Evolutionary conservation across 1,284 basidiomycete species (phyloP).

Genomic region (Malassezia arunalokei): DNA sequence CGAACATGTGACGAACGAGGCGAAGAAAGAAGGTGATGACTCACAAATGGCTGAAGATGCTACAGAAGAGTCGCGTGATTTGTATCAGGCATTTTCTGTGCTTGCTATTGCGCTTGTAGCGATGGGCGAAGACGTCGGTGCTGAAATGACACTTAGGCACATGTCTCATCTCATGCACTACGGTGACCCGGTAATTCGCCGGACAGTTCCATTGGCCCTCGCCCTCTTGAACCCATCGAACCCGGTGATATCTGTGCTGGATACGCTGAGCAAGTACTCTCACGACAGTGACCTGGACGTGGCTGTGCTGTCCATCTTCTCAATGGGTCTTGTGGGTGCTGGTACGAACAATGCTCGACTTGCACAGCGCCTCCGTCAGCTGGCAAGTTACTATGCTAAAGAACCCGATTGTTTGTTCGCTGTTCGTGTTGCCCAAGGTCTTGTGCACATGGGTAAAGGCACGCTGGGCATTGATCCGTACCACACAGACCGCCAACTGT

Average conservation of each 20-base stretch:
- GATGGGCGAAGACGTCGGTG: slow-evolving; percentile 96
- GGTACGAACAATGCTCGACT: slow-evolving; percentile 96
- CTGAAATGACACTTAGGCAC: slow-evolving; percentile 59
- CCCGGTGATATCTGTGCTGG: slow-evolving; percentile 85
- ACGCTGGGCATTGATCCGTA: slow-evolving; percentile 96
- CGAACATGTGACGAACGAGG: slow-evolving; percentile 62
- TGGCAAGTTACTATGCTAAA: slow-evolving; percentile 94
- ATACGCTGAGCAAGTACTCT: slow-evolving; percentile 97
- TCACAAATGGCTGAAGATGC: slow-evolving; percentile 24
- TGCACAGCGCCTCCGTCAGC: slow-evolving; percentile 89
- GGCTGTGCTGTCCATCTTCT: slow-evolving; percentile 91
- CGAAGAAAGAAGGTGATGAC: slow-evolving; percentile 33
- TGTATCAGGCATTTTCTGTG: slow-evolving; percentile 85
- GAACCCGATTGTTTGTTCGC: slow-evolving; percentile 94
- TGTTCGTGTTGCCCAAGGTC: slow-evolving; percentile 86
- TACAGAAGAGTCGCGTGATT: slow-evolving; percentile 57
- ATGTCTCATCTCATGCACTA: slow-evolving; percentile 67
- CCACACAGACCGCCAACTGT: slow-evolving; percentile 80
- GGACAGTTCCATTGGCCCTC: slow-evolving; percentile 87
- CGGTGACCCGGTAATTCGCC: slow-evolving; percentile 82
- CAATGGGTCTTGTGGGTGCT: slow-evolving; percentile 95
- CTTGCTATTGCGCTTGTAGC: slow-evolving; percentile 86
- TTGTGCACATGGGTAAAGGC: slow-evolving; percentile 98
- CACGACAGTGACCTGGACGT: slow-evolving; percentile 96
- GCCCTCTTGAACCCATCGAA: slow-evolving; percentile 90